Conservation (phyloP, 345 rosid species). For the Garcia nutans region DNA sequence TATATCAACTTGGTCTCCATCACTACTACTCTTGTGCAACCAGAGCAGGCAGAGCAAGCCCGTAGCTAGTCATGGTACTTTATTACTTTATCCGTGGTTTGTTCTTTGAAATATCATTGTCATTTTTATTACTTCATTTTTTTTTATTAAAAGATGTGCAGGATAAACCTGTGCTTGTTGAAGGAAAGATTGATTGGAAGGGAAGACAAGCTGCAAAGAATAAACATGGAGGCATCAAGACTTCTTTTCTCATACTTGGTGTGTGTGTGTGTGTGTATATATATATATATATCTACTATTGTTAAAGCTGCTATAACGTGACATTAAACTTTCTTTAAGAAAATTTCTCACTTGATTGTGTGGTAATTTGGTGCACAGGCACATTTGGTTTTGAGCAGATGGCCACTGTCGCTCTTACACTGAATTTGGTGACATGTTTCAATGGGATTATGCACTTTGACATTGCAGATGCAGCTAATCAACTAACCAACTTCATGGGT, state of each 20-base stretch:
- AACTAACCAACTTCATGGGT: slow-evolving; percentile 57
- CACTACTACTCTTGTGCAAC: not conserved
- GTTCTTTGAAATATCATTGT: not conserved
- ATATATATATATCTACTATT: slow-evolving; percentile 9
- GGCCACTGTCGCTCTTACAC: slow-evolving; percentile 44
- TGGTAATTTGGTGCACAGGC: slow-evolving; percentile 28
- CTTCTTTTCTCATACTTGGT: slow-evolving; percentile 43
- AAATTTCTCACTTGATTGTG: not conserved
- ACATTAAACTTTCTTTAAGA: not conserved
- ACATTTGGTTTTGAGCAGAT: slow-evolving; percentile 41
- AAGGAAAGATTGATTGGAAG: slow-evolving; percentile 59
- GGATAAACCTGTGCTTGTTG: slow-evolving; percentile 44
- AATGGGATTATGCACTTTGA: slow-evolving; percentile 46
- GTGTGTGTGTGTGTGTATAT: not conserved
- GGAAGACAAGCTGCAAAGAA: slow-evolving; percentile 48
- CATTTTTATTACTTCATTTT: not conserved
- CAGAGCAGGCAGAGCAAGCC: not conserved
- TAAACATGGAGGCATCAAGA: slow-evolving; percentile 52
- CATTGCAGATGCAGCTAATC: slow-evolving; percentile 56
- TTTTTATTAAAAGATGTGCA: slow-evolving; percentile 11
- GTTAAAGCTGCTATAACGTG: too few species aligned
- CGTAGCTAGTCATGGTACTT: slow-evolving; percentile 9
- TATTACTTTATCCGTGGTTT: not conserved
- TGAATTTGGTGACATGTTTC: slow-evolving; percentile 56
- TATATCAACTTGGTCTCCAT: not conserved